Percentiles rank a stretch among this genome's conserved stretches.
phyloP scores from a whole-genome alignment of 306 rosid genomes.

The Ceratonia siliqua region DNA sequence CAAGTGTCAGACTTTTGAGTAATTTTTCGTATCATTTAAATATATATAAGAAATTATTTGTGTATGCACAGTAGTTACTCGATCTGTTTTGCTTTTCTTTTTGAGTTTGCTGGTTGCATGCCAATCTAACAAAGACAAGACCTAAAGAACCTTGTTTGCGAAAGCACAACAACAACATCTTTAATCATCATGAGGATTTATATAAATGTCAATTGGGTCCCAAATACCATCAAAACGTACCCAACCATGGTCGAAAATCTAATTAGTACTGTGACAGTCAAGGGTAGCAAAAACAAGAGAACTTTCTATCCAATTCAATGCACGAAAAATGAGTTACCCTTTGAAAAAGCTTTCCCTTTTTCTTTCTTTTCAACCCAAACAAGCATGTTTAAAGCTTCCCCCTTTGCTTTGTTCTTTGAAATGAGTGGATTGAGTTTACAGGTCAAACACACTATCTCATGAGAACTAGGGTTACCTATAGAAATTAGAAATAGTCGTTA shows the following conservation, averaged over 20 bases:
- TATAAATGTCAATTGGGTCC: constrained; percentile 52
- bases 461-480: constrained; percentile 10
- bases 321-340: constrained; percentile 59
- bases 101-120: constrained; percentile 33
- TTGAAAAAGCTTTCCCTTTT: constrained; percentile 51
- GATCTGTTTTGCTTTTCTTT: not conserved
- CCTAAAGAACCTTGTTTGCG: constrained; percentile 49
- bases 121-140: constrained; percentile 50
- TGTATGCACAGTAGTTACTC: no score
- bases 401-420: constrained; percentile 23
- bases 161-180: constrained; percentile 61
- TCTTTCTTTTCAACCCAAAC: constrained; percentile 48
- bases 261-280: constrained; percentile 67
- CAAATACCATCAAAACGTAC: constrained; percentile 37
- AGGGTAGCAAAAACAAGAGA: constrained; percentile 65
- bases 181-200: constrained; percentile 49
- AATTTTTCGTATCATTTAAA: not conserved
- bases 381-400: constrained; percentile 49
- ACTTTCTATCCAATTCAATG: constrained; percentile 70
- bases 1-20: no score
- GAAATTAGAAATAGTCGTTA: no score
- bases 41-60: not conserved
- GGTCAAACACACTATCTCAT: constrained; percentile 48
- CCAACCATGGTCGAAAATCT: no score
- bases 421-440: constrained; percentile 45